These are phyloP conservation scores for Jatropha curcas DNA, from an alignment of 345 rosid species.

Conservation along the genomic window DNA sequence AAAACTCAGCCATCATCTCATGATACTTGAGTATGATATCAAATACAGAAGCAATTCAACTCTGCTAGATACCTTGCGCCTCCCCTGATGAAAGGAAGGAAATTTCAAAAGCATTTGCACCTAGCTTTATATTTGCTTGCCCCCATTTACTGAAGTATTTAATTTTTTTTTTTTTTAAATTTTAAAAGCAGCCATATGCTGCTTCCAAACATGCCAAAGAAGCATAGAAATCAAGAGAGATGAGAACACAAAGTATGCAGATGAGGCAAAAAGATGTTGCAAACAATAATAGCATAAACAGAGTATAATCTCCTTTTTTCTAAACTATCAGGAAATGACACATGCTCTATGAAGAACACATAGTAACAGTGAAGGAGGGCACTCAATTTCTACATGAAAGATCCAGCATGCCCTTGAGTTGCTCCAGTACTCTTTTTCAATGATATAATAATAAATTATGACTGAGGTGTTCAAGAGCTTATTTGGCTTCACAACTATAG, in stretches of 20 bases:
- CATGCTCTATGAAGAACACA: neutral
- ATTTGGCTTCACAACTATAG: neutral
- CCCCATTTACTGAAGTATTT: neutral
- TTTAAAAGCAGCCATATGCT: too few species aligned
- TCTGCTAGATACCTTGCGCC: neutral
- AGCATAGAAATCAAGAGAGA: neutral
- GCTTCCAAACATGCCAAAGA: neutral
- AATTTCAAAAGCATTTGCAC: too few species aligned
- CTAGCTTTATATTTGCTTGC: neutral
- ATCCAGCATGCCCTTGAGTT: neutral
- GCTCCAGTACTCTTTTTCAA: neutral
- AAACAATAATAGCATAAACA: neutral
- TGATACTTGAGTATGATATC: neutral
- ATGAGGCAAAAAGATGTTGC: neutral
- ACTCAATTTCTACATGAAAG: neutral
- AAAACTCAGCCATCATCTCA: conserved; percentile 1
- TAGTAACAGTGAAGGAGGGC: neutral
- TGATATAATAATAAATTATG: neutral
- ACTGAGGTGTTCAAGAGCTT: neutral
- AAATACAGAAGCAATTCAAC: conserved; percentile 2
- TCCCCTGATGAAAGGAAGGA: neutral
- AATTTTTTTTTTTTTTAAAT: too few species aligned
- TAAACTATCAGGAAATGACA: neutral
- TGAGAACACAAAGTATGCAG: neutral
- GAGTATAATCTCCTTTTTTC: neutral